Base-by-base conservation (phyloP, 495 filamentous ascomycete genomes). In the Aspergillus bridgeri region DNA sequence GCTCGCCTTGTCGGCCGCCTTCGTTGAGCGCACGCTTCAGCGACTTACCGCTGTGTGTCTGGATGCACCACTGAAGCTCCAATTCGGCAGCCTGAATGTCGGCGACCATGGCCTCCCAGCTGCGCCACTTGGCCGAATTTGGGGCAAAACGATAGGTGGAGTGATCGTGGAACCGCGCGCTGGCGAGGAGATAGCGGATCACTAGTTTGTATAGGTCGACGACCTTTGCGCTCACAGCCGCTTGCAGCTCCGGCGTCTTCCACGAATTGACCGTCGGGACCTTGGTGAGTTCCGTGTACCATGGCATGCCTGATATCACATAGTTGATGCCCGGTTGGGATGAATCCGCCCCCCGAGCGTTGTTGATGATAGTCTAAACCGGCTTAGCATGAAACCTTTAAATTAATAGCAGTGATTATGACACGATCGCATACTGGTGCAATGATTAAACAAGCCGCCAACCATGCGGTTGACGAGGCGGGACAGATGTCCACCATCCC, bases 41-140 rank as follows among this genome's bases (percentile, higher is more conserved):
- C 19, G 44, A 23, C 44, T 20, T 47, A 18, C 44, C 44, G 44
- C 19, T 47, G 21, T 47, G 44, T 8, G 44, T 23, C 1, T 47
- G 44, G 7, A 47, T 47, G 21, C 18, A 47, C 18, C 19, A 19
- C 44, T 2, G 19, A 6, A 47, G 18, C 6, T 23, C 19, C 3
- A 3, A 1, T 47, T 47, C 44, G 17, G 44, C 44, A 0, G 44
- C 18, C 44, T 47, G 18, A 5, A 47, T 47, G 1, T 47, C 44
- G 44, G 19, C 21, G n/a, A 47, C 17, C 44, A 47, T 47, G n/a
- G 21, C 44, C 44, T 19, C 56, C 46, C 60, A 62, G 50, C 29
- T 50, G 27, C 24, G 33, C 48, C 50, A 53, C 42, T 53, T 53
- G 24, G 27, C 50, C 17, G 7, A 19, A 21, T 53, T 53, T 9